Base-by-base conservation (phyloP, 306 rosid genomes). In the Lathyrus tuberosus region DNA sequence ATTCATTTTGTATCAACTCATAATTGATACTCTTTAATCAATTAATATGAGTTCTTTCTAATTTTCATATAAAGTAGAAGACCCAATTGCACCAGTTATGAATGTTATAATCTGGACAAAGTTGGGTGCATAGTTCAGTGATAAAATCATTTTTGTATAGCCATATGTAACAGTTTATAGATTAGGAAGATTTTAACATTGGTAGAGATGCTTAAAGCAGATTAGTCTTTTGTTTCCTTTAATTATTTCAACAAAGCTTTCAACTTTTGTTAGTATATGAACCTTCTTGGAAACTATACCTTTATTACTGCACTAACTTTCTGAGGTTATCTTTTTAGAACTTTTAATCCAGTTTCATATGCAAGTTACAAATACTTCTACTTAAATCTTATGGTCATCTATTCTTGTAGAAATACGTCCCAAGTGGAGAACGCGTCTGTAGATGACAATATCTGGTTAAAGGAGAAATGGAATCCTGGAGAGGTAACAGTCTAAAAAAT, bases 401-500 rank as follows among this genome's bases (percentile, higher is more conserved):
- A 18, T 66, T 83, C 54, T 46, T 81, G 84, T 86, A 91, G 96
- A 74, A 73, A 64, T 44, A 62, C 81, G 69, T 20, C 78, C 18
- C 85, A 78, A 33, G 67, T 5, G 35, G 90, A 84, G 76, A 78
- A 65, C 26, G 51, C 15, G 44, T 76, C 89, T 8, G 82, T 71
- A 56, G 89, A 85, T 71, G 35, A 12, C 17, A 80, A 75, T 73
- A 79, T 90, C 53, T 93, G 97, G 98, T 79, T 85, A 47, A 86
- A 85, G 86, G 83, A 85, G 68, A 90, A 78, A 81, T 93, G 96
- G 97, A 77, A 7, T 63, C 94, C 94, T 5, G 98, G 98, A 82
- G 98, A 92, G 97, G 97, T 92, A 83, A 59, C 5, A 58, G 31
- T 66, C 78, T 71, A n/a, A n/a, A n/a, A n/a, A n/a, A n/a, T n/a